Conservation (phyloP, 495 filamentous ascomycete species). For the Penicillium cinerascens region DNA sequence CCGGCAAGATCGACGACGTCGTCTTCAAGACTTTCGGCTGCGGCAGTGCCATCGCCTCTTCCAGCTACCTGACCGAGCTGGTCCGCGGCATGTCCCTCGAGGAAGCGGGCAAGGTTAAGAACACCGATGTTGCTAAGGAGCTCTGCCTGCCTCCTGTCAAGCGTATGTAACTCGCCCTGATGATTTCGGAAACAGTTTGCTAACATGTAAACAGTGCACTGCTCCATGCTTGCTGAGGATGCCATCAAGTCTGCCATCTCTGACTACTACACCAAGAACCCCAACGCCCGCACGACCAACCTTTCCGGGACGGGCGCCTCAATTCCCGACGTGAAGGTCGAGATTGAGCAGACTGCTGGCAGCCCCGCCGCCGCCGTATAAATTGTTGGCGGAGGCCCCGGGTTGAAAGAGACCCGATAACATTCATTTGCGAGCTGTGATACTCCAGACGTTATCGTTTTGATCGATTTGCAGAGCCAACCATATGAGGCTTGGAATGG, state of each 20-base stretch:
- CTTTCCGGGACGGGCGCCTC: conserved; percentile 66
- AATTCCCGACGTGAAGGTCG: conserved; percentile 52
- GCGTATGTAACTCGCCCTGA: conserved; percentile 49
- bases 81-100: conserved; percentile 96
- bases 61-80: conserved; percentile 86
- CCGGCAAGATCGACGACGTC: conserved; percentile 87
- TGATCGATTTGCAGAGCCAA: conserved; percentile 20
- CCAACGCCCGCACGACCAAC: conserved; percentile 65
- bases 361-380: conserved; percentile 29
- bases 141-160: conserved; percentile 96
- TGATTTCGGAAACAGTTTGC: conserved; percentile 2
- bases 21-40: conserved; percentile 99
- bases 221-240: conserved; percentile 98
- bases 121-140: conserved; percentile 97
- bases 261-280: conserved; percentile 95
- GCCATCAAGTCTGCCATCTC: conserved; percentile 99
- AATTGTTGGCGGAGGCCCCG: conserved; percentile 10
- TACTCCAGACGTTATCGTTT: conserved; percentile 6
- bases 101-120: conserved; percentile 84
- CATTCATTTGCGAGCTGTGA: conserved; percentile 10
- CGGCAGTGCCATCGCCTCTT: conserved; percentile 89
- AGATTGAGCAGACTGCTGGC: conserved; percentile 34
- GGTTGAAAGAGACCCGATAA: conserved; percentile 1
- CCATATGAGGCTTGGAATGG: background rate
- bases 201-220: conserved; percentile 63